Evolutionary conservation across 768 basidiomycete genomes (phyloP), one percentile per base, ranked within the genome.

Genomic region (Podaxis rugospora): DNA sequence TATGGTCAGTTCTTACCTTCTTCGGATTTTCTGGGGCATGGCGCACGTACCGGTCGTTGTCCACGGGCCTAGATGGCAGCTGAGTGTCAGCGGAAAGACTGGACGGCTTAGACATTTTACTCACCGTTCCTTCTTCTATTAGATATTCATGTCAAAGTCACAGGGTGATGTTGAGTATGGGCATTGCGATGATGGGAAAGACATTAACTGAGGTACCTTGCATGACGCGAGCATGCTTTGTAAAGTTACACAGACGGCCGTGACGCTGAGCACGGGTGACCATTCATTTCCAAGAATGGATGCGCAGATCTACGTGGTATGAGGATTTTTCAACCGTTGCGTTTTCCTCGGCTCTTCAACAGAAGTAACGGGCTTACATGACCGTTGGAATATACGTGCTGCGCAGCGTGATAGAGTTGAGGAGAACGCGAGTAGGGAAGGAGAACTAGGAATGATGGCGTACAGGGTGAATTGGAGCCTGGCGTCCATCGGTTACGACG

Each of bases 151-250:
- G 21, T 47, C 32, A 16, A 54, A 28, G 16, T 42, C 21, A 32
- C 16, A 28, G 16, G 51, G 27, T 16, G 36, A 40, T 50, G 3
- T 47, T 16, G 16, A 42, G 44, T 40, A 40, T 37, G 32, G 39
- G 42, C 42, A 44, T 47, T 46, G 57, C 28, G 28, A 37, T 28
- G 13, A 14, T 46, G 14, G 50, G 49, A 39, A 49, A 49, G 3
- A 14, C n/a, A 39, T 14, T 7, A n/a, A 37, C 16, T n/a, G 50
- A 61, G 64, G 50, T 63, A 90, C 92, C 86, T 92, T 95, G 84
- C 90, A 93, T 5, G 90, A 92, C 23, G 92, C 93, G 60, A 95
- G 80, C 93, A 95, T 95, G 67, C 90, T 92, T 75, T 95, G 93
- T 51, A 95, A 74, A 3, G 93, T 94, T 16, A 93, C 83, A 67